These are phyloP conservation scores for Ceratobasidium sp. DNA, from an alignment of 1,284 basidiomycete species.

Conservation along the genomic window DNA sequence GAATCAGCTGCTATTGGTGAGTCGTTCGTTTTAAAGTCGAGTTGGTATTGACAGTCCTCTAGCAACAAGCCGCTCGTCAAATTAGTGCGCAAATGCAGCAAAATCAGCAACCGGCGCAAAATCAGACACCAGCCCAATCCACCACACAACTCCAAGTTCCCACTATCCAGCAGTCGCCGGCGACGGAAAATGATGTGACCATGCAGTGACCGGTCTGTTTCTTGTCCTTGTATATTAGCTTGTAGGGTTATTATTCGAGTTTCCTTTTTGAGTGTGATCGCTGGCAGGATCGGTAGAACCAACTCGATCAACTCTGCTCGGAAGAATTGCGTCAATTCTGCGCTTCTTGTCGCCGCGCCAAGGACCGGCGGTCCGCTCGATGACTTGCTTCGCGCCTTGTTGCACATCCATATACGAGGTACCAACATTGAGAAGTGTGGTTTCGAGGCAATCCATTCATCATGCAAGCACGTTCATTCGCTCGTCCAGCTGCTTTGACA, in stretches of 20 bases:
- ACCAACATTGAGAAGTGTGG: too few species aligned
- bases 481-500: neutral
- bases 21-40: neutral
- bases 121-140: neutral
- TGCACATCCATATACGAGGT: neutral
- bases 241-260: neutral
- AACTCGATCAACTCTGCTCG: neutral
- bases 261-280: neutral
- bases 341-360: neutral
- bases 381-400: neutral
- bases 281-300: neutral
- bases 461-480: neutral
- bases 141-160: slow-evolving; percentile 28
- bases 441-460: neutral
- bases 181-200: slow-evolving; percentile 23
- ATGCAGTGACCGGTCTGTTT: slow-evolving; percentile 14
- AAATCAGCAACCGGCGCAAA: slow-evolving; percentile 4
- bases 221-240: neutral
- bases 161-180: slow-evolving; percentile 1
- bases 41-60: neutral
- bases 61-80: slow-evolving; percentile 30
- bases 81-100: slow-evolving; percentile 16
- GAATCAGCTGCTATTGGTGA: slow-evolving; percentile 30
- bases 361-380: neutral
- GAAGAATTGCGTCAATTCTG: slow-evolving; percentile 14